phyloP scores from a whole-genome alignment of 164 flowering plant genomes.

The Malania oleifera region DNA sequence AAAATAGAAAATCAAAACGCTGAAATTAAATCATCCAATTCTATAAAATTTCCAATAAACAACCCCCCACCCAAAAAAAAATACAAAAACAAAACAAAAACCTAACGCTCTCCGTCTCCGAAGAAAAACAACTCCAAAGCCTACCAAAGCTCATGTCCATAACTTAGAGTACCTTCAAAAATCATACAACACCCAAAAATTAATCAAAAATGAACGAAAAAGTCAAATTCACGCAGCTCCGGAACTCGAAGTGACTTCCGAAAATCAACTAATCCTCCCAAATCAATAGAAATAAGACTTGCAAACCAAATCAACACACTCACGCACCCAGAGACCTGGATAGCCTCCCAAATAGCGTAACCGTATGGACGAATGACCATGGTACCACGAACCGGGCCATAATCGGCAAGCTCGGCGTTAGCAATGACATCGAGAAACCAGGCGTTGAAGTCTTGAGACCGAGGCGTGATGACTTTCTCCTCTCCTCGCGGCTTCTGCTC shows the following conservation, averaged over 20 bases:
- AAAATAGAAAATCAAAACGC: too few relatives aligned
- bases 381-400: slow-evolving; percentile 96
- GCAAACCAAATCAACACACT: background rate
- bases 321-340: slow-evolving; percentile 53
- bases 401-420: slow-evolving; percentile 85
- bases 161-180: too few relatives aligned
- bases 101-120: background rate
- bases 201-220: too few relatives aligned
- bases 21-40: too few relatives aligned
- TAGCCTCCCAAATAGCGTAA: slow-evolving; percentile 97
- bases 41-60: too few relatives aligned
- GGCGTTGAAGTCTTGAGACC: slow-evolving; percentile 89
- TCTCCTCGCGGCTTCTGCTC: slow-evolving; percentile 22
- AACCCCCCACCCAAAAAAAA: too few relatives aligned
- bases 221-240: too few relatives aligned
- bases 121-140: background rate
- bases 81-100: background rate
- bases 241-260: too few relatives aligned
- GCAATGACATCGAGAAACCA: slow-evolving; percentile 90
- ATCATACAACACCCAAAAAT: too few relatives aligned
- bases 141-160: too few relatives aligned
- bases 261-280: too few relatives aligned
- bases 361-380: slow-evolving; percentile 98
- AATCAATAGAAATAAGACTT: too few relatives aligned
- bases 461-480: slow-evolving; percentile 64